These are phyloP conservation scores for Coniochaeta sp. DNA, from an alignment of 2,329 filamentous ascomycete genomes.

Conservation along the genomic window DNA sequence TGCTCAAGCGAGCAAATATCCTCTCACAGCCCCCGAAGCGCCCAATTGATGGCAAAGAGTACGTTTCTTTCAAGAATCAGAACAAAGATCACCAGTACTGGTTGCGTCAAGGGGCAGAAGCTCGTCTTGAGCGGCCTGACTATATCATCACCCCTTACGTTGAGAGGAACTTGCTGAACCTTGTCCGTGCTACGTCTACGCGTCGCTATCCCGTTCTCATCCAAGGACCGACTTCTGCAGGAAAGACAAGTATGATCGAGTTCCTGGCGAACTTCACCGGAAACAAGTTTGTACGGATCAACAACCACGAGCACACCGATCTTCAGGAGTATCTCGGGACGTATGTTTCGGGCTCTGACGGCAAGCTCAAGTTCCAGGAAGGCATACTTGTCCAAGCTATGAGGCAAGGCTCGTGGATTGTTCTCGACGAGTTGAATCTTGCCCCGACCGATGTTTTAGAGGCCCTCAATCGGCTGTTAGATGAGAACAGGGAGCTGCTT, in stretches of 20 bases:
- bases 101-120: conserved; percentile 68
- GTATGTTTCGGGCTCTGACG: conserved; percentile 80
- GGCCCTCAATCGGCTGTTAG: conserved; percentile 86
- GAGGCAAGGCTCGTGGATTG: conserved; percentile 92
- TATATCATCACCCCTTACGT: conserved; percentile 98
- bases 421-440: conserved; percentile 93
- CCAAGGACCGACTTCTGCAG: conserved; percentile 92
- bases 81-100: conserved; percentile 70
- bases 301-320: conserved; percentile 98
- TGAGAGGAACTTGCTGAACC: conserved; percentile 85
- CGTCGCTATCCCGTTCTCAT: conserved; percentile 88
- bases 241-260: conserved; percentile 99
- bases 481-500: conserved; percentile 92
- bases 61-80: conserved; percentile 69
- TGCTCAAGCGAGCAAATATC: conserved; percentile 61
- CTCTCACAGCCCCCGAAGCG: conserved; percentile 71
- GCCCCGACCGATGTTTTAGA: conserved; percentile 96
- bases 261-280: conserved; percentile 95
- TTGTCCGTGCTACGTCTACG: conserved; percentile 90
- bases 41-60: conserved; percentile 67
- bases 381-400: conserved; percentile 89
- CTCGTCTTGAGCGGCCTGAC: conserved; percentile 65
- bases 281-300: conserved; percentile 96
- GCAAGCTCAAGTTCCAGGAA: conserved; percentile 84
- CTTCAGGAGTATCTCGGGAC: conserved; percentile 95